Percentiles rank a stretch among this genome's conserved stretches.
Conservation (phyloP, 257 asterid species). For the Plectranthus barbatus region DNA sequence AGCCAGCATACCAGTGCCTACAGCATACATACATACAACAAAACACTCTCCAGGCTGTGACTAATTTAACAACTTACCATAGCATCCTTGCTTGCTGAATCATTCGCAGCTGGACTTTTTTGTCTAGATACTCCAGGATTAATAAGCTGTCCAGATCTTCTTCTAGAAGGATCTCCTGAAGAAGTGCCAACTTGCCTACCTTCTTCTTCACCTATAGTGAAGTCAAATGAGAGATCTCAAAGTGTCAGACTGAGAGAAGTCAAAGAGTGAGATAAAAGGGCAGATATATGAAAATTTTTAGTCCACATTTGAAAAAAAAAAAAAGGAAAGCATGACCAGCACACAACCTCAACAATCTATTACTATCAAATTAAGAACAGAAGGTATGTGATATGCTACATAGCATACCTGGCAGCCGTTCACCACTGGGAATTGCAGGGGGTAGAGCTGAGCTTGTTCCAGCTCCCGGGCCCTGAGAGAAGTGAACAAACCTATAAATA, state of each 20-base stretch:
- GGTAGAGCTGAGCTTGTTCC: slow-evolving; percentile 87
- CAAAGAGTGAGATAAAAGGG: background rate
- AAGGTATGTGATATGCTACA: background rate
- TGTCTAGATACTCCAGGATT: slow-evolving; percentile 55
- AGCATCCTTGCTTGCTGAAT: slow-evolving; percentile 73
- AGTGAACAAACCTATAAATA: background rate
- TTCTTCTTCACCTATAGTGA: slow-evolving; percentile 61
- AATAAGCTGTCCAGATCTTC: slow-evolving; percentile 57
- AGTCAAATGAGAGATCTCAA: slow-evolving; percentile 12
- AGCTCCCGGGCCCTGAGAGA: slow-evolving; percentile 59
- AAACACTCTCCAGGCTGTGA: background rate
- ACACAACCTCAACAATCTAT: background rate
- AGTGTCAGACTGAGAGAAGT: background rate
- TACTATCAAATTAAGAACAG: background rate
- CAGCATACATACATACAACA: background rate
- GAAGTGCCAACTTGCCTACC: slow-evolving; percentile 63
- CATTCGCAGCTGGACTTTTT: slow-evolving; percentile 69
- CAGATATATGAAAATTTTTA: background rate
- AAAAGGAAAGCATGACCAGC: background rate
- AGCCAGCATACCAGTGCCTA: background rate
- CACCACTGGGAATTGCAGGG: slow-evolving; percentile 71
- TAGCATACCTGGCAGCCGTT: slow-evolving; percentile 54
- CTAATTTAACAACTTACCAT: slow-evolving; percentile 41
- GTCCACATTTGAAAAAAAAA: background rate
- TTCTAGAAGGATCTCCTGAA: slow-evolving; percentile 64